Conservation (phyloP, 2,329 filamentous ascomycete genomes). For the Tolypocladium album region DNA sequence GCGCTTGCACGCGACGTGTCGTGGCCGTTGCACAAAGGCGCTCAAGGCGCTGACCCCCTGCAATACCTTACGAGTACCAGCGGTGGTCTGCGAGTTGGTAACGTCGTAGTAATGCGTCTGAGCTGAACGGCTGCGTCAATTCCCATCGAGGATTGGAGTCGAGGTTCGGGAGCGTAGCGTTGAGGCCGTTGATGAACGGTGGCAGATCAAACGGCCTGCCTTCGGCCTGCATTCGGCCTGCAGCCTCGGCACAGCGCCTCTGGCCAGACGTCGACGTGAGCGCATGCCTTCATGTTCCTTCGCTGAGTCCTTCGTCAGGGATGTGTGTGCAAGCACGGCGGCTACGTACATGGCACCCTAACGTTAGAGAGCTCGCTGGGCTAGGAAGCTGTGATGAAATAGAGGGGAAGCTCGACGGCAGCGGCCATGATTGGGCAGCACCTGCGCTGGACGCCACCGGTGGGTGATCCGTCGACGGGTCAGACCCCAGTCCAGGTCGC, state of each 20-base stretch:
- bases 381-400: background rate
- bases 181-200: background rate
- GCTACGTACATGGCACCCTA: background rate
- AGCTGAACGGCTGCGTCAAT: background rate
- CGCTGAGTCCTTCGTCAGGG: background rate
- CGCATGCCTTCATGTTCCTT: background rate
- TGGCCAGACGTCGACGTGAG: background rate
- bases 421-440: constrained; percentile 3
- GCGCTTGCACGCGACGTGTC: background rate
- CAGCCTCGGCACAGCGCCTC: background rate
- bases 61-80: no score
- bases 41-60: background rate
- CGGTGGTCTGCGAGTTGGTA: no score
- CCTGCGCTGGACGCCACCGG: background rate
- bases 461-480: background rate
- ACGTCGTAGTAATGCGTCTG: no score
- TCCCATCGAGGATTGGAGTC: background rate
- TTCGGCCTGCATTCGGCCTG: no score
- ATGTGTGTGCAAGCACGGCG: no score
- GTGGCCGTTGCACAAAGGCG: background rate
- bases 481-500: constrained; percentile 1
- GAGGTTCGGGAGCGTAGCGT: background rate
- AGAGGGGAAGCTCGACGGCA: constrained; percentile 1
- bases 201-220: background rate
- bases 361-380: background rate